Conservation (phyloP, 2,329 filamentous ascomycete genomes). For the Aspergillus tamarii region DNA sequence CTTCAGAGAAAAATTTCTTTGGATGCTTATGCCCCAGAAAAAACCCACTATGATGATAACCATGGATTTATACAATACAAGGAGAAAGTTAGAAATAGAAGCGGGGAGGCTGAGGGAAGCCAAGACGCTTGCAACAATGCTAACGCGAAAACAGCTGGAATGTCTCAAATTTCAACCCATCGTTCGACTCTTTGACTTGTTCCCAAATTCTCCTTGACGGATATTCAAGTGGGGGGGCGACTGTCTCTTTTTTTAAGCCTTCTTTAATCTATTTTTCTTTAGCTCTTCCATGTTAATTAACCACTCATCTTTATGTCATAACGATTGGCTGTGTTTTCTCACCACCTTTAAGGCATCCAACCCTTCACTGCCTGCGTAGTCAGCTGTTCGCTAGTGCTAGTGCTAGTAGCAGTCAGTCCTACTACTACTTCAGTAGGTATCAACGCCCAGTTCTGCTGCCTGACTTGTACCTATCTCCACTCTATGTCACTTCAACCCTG, state of each 20-base stretch:
- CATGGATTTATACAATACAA: background rate
- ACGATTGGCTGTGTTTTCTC: background rate
- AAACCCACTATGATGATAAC: too few species aligned
- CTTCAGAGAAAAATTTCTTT: background rate
- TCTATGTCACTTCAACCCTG: background rate
- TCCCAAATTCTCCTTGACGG: background rate
- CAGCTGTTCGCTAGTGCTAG: background rate
- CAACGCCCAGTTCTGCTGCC: background rate
- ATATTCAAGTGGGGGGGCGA: background rate
- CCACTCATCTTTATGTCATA: background rate
- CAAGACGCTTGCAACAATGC: background rate
- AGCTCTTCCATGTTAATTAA: background rate
- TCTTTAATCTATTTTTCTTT: background rate
- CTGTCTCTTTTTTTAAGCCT: background rate
- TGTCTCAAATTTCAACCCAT: background rate
- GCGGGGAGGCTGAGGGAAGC: background rate
- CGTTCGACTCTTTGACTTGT: background rate
- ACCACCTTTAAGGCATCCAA: background rate
- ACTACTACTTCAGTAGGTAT: background rate
- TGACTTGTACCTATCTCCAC: background rate
- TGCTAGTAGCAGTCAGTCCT: too few species aligned
- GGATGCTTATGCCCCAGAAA: background rate
- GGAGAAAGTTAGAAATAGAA: background rate
- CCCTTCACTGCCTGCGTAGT: background rate
- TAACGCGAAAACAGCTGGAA: conserved; percentile 3